phyloP scores from a whole-genome alignment of 306 rosid species.

The Prunus armeniaca region DNA sequence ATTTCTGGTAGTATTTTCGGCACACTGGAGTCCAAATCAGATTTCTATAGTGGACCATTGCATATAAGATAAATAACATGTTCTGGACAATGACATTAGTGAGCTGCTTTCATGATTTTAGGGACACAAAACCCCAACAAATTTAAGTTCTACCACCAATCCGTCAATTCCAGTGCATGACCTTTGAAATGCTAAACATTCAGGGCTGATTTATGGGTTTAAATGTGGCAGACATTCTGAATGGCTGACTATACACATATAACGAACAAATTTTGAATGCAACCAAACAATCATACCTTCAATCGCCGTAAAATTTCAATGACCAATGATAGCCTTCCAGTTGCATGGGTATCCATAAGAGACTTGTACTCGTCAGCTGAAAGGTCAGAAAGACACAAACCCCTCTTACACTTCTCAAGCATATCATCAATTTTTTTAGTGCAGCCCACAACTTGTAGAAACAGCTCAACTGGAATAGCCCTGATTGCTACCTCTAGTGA shows the following conservation, averaged over 20 bases:
- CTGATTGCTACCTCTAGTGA: constrained; percentile 60
- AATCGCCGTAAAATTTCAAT: constrained; percentile 83
- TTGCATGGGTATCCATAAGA: constrained; percentile 76
- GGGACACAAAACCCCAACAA: neutral
- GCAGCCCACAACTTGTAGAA: constrained; percentile 89
- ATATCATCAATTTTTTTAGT: constrained; percentile 57
- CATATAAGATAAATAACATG: neutral
- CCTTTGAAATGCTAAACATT: neutral
- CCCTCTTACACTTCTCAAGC: constrained; percentile 83
- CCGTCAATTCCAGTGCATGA: neutral
- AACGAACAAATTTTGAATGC: constrained; percentile 14
- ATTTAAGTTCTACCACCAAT: neutral
- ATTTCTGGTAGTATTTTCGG: neutral
- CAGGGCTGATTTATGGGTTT: constrained; percentile 1
- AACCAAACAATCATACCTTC: constrained; percentile 56
- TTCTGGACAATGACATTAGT: neutral
- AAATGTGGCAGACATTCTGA: constrained; percentile 10
- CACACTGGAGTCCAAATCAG: neutral
- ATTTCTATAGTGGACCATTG: neutral
- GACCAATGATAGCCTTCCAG: constrained; percentile 76
- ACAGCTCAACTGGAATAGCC: constrained; percentile 85
- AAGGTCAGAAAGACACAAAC: constrained; percentile 74
- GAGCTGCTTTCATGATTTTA: neutral
- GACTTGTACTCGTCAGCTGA: constrained; percentile 58
- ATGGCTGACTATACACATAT: neutral